Percentiles rank a stretch among this genome's conserved stretches.
phyloP scores from a whole-genome alignment of 2,329 filamentous ascomycete species.

The Alternaria sp. region DNA sequence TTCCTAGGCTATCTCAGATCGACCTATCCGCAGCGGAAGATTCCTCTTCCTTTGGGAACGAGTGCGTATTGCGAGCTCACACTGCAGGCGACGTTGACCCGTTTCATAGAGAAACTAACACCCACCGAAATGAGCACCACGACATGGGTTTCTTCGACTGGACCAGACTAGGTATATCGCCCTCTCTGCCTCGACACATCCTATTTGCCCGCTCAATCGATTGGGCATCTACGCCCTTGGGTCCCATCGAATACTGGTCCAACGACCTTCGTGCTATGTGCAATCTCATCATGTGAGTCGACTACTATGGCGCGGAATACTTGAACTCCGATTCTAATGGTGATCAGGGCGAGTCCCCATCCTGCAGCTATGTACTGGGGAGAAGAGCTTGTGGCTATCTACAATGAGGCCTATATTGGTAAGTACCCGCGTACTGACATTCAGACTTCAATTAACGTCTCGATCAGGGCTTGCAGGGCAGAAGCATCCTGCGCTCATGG shows the following conservation, averaged over 20 bases:
- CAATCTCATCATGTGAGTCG: slow-evolving; percentile 73
- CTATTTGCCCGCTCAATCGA: slow-evolving; percentile 73
- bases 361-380: slow-evolving; percentile 84
- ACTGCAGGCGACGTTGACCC: slow-evolving; percentile 50
- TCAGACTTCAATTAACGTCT: slow-evolving; percentile 4
- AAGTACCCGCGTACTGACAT: background rate
- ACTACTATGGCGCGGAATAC: background rate
- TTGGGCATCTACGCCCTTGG: slow-evolving; percentile 75
- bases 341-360: slow-evolving; percentile 45
- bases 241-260: slow-evolving; percentile 76
- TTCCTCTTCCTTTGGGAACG: slow-evolving; percentile 43
- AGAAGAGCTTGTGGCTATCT: slow-evolving; percentile 69
- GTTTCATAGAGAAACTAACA: slow-evolving; percentile 40
- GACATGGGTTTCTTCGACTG: slow-evolving; percentile 74
- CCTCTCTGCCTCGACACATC: slow-evolving; percentile 72
- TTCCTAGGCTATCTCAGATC: slow-evolving; percentile 19
- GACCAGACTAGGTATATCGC: slow-evolving; percentile 72
- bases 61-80: slow-evolving; percentile 51
- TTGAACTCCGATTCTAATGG: slow-evolving; percentile 3
- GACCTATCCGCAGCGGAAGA: slow-evolving; percentile 30
- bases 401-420: slow-evolving; percentile 72
- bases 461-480: slow-evolving; percentile 66
- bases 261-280: slow-evolving; percentile 77
- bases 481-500: slow-evolving; percentile 80
- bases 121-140: slow-evolving; percentile 27